phyloP scores from a whole-genome alignment of 2,329 filamentous ascomycete species.

The Drechslera avenae region DNA sequence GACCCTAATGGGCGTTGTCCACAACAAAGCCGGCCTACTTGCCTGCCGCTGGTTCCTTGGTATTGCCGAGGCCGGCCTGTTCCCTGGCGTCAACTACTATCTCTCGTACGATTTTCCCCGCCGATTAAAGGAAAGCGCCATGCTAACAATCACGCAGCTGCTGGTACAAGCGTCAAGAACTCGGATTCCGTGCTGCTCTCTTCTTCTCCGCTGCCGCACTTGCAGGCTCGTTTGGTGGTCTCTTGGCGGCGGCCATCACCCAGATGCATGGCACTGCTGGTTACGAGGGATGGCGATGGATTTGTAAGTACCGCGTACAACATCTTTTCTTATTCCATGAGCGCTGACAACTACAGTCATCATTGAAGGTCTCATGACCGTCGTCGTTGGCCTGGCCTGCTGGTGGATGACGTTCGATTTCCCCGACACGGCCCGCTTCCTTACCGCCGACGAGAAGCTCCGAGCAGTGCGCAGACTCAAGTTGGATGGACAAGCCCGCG shows the following conservation, averaged over 20 bases:
- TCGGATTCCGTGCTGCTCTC: slow-evolving; percentile 59
- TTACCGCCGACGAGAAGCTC: slow-evolving; percentile 58
- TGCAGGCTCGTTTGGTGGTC: slow-evolving; percentile 65
- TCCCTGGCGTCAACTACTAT: slow-evolving; percentile 57
- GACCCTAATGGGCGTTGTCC: slow-evolving; percentile 56
- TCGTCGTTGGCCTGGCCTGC: slow-evolving; percentile 44
- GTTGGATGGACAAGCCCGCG: slow-evolving; percentile 70
- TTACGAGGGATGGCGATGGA: slow-evolving; percentile 49
- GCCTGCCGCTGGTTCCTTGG: slow-evolving; percentile 47
- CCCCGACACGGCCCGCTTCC: slow-evolving; percentile 63
- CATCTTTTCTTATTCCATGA: no score
- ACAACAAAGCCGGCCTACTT: slow-evolving; percentile 45
- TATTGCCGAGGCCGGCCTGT: slow-evolving; percentile 47
- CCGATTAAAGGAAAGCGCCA: no score
- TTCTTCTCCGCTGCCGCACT: slow-evolving; percentile 65
- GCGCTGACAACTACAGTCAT: slow-evolving; percentile 36
- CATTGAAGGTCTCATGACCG: slow-evolving; percentile 46
- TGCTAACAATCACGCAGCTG: slow-evolving; percentile 42
- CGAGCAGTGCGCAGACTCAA: slow-evolving; percentile 67
- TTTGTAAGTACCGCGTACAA: slow-evolving; percentile 32
- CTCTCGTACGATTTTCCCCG: slow-evolving; percentile 53
- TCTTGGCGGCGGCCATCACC: slow-evolving; percentile 63
- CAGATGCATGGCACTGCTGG: slow-evolving; percentile 65
- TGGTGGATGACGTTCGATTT: slow-evolving; percentile 69
- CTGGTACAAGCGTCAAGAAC: slow-evolving; percentile 61